A percentile compares a stretch with the other conserved stretches of the same genome.
These are phyloP conservation scores for Neofusicoccum sp. DNA, from an alignment of 2,329 filamentous ascomycete genomes.

Conservation along the genomic window DNA sequence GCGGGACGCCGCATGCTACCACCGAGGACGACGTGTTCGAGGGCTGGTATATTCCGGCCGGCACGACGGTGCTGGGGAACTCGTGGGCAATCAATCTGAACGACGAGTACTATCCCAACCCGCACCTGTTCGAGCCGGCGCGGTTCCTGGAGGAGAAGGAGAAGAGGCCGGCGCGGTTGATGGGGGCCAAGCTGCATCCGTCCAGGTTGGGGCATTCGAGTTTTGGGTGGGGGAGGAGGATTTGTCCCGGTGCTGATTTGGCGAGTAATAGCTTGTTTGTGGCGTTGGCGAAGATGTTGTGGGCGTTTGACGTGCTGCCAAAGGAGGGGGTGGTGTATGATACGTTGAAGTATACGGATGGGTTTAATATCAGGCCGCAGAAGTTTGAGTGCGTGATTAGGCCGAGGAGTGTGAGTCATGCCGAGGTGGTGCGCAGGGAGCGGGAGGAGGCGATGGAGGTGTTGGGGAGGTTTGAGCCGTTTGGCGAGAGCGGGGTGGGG, in stretches of 20 bases:
- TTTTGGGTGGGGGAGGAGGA: constrained; percentile 39
- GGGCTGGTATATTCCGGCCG: constrained; percentile 53
- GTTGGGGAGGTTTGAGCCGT: constrained; percentile 9
- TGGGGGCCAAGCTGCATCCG: constrained; percentile 26
- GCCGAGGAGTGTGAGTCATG: constrained; percentile 36
- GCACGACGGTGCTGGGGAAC: constrained; percentile 50
- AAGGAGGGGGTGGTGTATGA: constrained; percentile 37
- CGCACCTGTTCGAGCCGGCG: constrained; percentile 44
- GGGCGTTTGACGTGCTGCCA: constrained; percentile 40
- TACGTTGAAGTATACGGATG: constrained; percentile 45
- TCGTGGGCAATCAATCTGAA: constrained; percentile 50
- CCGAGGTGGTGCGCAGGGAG: constrained; percentile 35
- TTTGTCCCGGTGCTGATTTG: constrained; percentile 37
- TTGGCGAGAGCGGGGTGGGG: not conserved
- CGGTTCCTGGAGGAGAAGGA: constrained; percentile 33
- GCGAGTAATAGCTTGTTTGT: constrained; percentile 37
- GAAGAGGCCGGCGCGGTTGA: not conserved
- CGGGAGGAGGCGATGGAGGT: constrained; percentile 6
- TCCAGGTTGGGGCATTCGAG: constrained; percentile 36
- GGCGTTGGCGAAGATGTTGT: constrained; percentile 35
- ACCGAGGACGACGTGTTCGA: constrained; percentile 53
- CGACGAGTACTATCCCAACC: constrained; percentile 42
- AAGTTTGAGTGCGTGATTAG: constrained; percentile 39
- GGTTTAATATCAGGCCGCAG: constrained; percentile 44
- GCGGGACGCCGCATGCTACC: constrained; percentile 52